A percentile compares a stretch with the other conserved stretches of the same genome.
Conservation (phyloP, 208 protist genomes). For the Trypanosoma boissoni region DNA sequence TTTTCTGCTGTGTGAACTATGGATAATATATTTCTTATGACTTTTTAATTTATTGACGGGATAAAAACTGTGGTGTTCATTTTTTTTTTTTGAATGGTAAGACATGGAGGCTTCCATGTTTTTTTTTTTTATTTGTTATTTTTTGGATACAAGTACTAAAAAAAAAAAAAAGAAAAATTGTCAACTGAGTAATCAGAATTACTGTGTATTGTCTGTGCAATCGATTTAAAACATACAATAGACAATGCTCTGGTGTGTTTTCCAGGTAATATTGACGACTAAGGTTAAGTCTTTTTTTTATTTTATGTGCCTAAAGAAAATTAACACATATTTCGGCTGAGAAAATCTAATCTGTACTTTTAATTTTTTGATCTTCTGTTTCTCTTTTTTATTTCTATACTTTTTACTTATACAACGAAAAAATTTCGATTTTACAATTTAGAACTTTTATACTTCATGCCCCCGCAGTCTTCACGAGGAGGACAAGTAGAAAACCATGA, state of each 20-base stretch:
- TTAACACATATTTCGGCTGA: too few species aligned
- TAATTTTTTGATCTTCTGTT: background rate
- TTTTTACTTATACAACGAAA: background rate
- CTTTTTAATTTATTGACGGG: too few species aligned
- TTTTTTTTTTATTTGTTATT: conserved; percentile 5
- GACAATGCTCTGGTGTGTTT: too few species aligned
- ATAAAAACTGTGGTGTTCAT: too few species aligned
- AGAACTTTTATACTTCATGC: too few species aligned
- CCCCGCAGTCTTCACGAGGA: background rate
- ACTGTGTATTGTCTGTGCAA: too few species aligned
- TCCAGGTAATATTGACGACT: too few species aligned
- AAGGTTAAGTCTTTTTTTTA: conserved; percentile 18
- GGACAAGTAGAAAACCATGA: background rate
- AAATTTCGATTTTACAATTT: background rate
- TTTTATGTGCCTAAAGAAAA: conserved; percentile 14
- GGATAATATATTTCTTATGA: too few species aligned
- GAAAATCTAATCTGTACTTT: too few species aligned
- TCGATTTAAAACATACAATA: too few species aligned
- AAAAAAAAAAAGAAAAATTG: conserved; percentile 11
- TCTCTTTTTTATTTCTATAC: conserved; percentile 4
- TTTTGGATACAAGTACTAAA: conserved; percentile 7
- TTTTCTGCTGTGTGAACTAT: too few species aligned
- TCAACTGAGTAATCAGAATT: too few species aligned
- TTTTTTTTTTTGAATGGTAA: conserved; percentile 20
- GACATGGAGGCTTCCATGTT: background rate